These are phyloP conservation scores for Venustampulla echinocandica DNA, from an alignment of 495 filamentous ascomycete species.

Conservation along the genomic window DNA sequence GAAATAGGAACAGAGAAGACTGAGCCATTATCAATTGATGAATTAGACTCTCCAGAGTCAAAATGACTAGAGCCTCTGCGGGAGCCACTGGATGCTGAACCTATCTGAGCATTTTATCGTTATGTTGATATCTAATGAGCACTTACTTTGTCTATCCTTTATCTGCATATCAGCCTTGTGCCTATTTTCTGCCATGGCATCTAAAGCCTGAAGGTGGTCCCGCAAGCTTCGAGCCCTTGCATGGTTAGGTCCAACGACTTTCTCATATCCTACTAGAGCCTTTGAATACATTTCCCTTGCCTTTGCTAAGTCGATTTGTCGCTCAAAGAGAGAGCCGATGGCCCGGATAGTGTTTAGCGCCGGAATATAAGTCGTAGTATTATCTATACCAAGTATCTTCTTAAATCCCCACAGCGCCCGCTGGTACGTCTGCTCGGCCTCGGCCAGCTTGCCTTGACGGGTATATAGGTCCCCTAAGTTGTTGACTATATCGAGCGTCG, in stretches of 20 bases:
- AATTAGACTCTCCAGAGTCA: too few relatives aligned
- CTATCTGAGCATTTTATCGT: too few relatives aligned
- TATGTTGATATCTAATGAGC: too few relatives aligned
- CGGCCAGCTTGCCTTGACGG: conserved; percentile 20
- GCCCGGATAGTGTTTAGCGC: conserved; percentile 8
- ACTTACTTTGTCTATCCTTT: conserved; percentile 6
- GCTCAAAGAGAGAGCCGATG: neutral
- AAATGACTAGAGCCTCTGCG: too few relatives aligned
- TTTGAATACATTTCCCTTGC: conserved; percentile 8
- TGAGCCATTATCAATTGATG: too few relatives aligned
- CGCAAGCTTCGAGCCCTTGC: conserved; percentile 1
- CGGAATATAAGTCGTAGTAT: conserved; percentile 8
- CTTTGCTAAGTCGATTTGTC: neutral
- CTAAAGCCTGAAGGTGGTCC: conserved; percentile 6
- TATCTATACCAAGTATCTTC: conserved; percentile 26
- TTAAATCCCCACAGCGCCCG: conserved; percentile 32
- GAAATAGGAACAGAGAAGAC: too few relatives aligned
- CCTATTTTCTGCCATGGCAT: conserved; percentile 2
- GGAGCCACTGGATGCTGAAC: too few relatives aligned
- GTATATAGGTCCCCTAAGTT: conserved; percentile 25
- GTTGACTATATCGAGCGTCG: conserved; percentile 28
- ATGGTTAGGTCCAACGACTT: conserved; percentile 11
- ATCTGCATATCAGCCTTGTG: neutral
- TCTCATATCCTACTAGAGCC: conserved; percentile 5
- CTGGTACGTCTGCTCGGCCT: conserved; percentile 28